Evolutionary conservation across 257 asterid genomes (phyloP).

Genomic region (Datura wrightii): DNA sequence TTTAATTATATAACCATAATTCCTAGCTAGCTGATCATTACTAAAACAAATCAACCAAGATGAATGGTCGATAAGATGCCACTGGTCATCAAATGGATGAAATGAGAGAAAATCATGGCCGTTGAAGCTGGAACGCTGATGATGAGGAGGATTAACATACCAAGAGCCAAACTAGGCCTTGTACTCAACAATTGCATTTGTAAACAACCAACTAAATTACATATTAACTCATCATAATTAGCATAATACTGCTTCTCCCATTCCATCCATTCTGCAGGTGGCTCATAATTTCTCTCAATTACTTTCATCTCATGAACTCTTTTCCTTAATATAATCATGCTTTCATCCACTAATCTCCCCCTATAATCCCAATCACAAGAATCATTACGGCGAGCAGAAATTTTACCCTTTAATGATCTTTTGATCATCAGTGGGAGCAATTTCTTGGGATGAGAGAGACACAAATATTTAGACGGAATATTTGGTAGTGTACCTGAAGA

Average conservation of each 20-base stretch:
- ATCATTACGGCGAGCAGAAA: conserved; percentile 39
- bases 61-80: neutral
- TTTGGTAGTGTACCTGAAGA: neutral
- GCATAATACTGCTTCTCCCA: conserved; percentile 59
- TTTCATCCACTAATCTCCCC: conserved; percentile 56
- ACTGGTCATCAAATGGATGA: conserved; percentile 32
- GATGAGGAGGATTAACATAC: conserved; percentile 38
- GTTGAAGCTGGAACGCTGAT: conserved; percentile 54
- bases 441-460: neutral
- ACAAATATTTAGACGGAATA: neutral
- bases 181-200: conserved; percentile 59
- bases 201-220: conserved; percentile 53
- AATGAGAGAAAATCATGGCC: conserved; percentile 40
- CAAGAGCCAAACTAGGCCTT: conserved; percentile 56
- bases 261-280: conserved; percentile 62
- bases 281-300: conserved; percentile 47
- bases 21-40: no score
- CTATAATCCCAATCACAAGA: conserved; percentile 40
- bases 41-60: conserved; percentile 20
- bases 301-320: conserved; percentile 62
- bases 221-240: conserved; percentile 48
- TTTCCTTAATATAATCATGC: conserved; percentile 57
- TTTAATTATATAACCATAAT: no score
- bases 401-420: neutral
- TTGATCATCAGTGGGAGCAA: neutral